Evolutionary conservation across 2,329 filamentous ascomycete species (phyloP), one percentile per base, ranked within the genome.

Genomic region (Penicillium sp.): DNA sequence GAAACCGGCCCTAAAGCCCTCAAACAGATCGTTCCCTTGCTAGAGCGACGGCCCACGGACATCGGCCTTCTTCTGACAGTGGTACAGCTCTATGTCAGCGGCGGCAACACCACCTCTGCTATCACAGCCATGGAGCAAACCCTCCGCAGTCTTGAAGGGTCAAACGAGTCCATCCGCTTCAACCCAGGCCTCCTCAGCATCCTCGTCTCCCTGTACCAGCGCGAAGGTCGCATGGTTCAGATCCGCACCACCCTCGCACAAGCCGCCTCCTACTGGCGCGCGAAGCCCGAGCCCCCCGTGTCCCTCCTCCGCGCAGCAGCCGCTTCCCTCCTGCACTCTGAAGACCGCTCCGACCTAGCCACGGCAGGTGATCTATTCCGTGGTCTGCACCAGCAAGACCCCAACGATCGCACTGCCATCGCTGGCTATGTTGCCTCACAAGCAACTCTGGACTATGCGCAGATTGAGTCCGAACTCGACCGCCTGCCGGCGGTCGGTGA

Each of bases 381-480:
- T 45, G 78, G 78, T 42, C 77, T 97, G 12, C 79, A 85, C 55
- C 70, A 79, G 2, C 76, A 82, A 51, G 77, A 88, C n/a, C 74
- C 64, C 3, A 60, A 73, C 34, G 87, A 95, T 59, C 78, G 77
- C 29, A 77, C 85, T 48, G 83, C 87, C 1, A 79, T 82, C 15
- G 89, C 89, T 8, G 93, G 93, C 1, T 81, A 93, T n/a, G 80
- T 97, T 7, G 93, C 93, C 3, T 84, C 89, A 9, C 81, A 87
- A 59, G 85, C 87, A 26, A 80, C 80, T 2, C 59, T 66, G 15
- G 66, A 70, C 48, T 66, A 69, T 40, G 55, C 62, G 17, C 65
- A 67, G 47, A 60, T 70, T 10, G 61, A 61, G 48, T 59, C 65
- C 0, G 61, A 70, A 42, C 59, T 70, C 3, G 61, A 69, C 45